phyloP scores from a whole-genome alignment of 2,329 filamentous ascomycete species.

The Nectriaceae sp. region DNA sequence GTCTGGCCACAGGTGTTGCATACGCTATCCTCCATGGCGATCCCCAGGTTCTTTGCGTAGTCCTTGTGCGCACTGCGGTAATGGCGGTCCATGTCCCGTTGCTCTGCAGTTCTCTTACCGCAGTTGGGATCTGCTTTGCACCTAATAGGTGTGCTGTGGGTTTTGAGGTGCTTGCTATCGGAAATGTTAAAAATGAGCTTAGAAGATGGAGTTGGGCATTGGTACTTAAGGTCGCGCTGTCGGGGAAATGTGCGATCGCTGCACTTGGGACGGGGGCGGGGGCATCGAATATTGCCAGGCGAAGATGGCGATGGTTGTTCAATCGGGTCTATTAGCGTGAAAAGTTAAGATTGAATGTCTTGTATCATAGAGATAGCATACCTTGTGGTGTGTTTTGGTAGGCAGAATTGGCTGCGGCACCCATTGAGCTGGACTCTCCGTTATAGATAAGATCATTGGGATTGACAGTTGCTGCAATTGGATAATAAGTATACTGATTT shows the following conservation, averaged over 20 bases:
- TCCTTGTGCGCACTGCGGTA: conserved; percentile 17
- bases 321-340: too few species aligned
- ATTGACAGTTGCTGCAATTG: conserved; percentile 13
- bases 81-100: conserved; percentile 28
- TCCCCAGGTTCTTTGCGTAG: conserved; percentile 11
- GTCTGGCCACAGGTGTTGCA: conserved; percentile 12
- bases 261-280: neutral
- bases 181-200: neutral
- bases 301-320: too few species aligned
- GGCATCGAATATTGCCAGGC: too few species aligned
- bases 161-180: conserved; percentile 26
- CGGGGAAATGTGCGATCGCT: neutral
- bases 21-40: neutral
- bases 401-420: conserved; percentile 4
- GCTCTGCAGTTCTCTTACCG: conserved; percentile 13
- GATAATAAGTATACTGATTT: conserved; percentile 7
- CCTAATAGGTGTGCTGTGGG: conserved; percentile 19
- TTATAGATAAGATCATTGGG: conserved; percentile 12
- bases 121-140: conserved; percentile 22
- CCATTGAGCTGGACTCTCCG: neutral
- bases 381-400: conserved; percentile 7
- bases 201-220: neutral
- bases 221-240: conserved; percentile 16
- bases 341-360: too few species aligned
- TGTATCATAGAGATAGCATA: too few species aligned